Conservation (phyloP, 2,329 filamentous ascomycete species). For the Scopulariopsis brevicaulis region DNA sequence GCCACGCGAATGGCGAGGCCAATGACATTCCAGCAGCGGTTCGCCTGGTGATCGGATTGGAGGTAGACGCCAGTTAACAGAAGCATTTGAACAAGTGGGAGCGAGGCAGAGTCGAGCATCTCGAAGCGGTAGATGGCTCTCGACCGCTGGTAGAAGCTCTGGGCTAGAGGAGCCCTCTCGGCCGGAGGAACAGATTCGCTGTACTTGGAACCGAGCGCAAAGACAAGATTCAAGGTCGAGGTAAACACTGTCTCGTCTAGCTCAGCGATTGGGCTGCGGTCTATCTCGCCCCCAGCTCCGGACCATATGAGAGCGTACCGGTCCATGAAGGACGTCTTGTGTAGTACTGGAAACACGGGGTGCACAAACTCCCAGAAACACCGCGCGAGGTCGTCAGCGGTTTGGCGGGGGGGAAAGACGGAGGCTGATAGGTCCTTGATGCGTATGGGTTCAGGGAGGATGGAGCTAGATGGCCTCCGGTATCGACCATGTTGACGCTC, state of each 20-base stretch:
- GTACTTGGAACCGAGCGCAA: constrained; percentile 12
- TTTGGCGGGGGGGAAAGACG: background rate
- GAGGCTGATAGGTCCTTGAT: background rate
- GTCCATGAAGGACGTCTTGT: constrained; percentile 6
- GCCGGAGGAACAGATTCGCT: constrained; percentile 5
- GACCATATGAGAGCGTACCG: constrained; percentile 7
- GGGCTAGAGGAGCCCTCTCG: background rate
- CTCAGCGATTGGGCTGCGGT: background rate
- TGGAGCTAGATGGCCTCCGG: background rate
- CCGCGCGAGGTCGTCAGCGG: constrained; percentile 5
- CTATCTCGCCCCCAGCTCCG: background rate
- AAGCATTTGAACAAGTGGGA: constrained; percentile 12
- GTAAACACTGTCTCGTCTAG: background rate
- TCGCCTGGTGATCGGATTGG: constrained; percentile 12
- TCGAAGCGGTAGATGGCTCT: background rate
- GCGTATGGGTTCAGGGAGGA: background rate
- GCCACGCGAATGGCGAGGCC: constrained; percentile 14
- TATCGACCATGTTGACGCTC: background rate
- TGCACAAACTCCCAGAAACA: constrained; percentile 11
- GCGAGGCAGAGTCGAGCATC: constrained; percentile 5
- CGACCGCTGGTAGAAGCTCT: constrained; percentile 1
- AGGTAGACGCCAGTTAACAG: constrained; percentile 14
- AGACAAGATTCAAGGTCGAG: constrained; percentile 11
- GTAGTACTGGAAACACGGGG: constrained; percentile 8
- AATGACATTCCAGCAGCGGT: constrained; percentile 13